Base-by-base conservation (phyloP, 2,329 filamentous ascomycete species). In the Fusarium miscanthi region DNA sequence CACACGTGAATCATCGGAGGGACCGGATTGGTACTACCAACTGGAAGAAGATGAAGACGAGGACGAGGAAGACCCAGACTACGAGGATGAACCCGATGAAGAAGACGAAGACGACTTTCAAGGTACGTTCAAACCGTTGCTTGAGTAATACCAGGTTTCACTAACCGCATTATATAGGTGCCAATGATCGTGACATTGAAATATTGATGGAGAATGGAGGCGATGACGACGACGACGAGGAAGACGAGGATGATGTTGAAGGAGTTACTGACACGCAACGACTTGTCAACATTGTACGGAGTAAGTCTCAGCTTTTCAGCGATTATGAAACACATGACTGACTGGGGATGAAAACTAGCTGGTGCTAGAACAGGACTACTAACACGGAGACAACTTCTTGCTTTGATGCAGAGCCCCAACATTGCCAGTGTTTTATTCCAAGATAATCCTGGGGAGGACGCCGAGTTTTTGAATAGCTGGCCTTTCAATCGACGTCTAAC, bases 401-500 rank as follows among this genome's bases (percentile, higher is more conserved):
- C 82, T 51, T 76, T 84, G 33, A 78, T 87, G 35, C 81, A 80
- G 25, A 80, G 82, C 59, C 80, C 78, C 8, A 80, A 84, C 30
- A 74, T 85, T 6, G 79, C 80, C 23, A 79, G 80, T 27, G 71
- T 81, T 25, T 63, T 84, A 5, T 80, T 83, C 59, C 80, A 80
- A 58, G 78, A 81, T 23, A 77, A 83, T 16, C 80, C 82, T 5
- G 83, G 84, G 16, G 80, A 84, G 9, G 80, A 81, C 7, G 77
- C 80, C 4, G 79, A 79, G 8, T 73, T 80, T 33, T 52, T 78
- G 53, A 81, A 85, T 53, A 81, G 85, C 54, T 84, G 85, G 74
- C 82, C 86, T 43, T 80, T 85, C 38, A 82, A 87, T 51, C 84
- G 87, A 58, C 79, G 82, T 25, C 78, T 78, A 16, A 73, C 72